phyloP scores from a whole-genome alignment of 805 yeast species.

The Isabelozyma pseudorhagii region DNA sequence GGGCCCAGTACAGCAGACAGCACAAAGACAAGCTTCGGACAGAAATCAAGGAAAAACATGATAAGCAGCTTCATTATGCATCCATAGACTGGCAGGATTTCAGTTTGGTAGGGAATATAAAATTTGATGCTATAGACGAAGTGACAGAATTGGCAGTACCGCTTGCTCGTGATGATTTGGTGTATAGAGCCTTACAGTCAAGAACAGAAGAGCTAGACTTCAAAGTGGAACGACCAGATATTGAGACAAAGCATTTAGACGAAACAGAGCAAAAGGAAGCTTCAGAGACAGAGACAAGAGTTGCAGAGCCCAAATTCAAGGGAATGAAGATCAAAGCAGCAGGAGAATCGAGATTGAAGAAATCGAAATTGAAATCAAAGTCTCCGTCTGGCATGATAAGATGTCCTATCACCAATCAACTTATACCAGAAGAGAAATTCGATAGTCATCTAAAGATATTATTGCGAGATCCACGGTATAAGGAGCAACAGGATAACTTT shows the following conservation, averaged over 20 bases:
- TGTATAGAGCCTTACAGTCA: constrained; percentile 58
- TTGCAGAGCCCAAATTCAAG: constrained; percentile 15
- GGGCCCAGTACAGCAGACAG: constrained; percentile 54
- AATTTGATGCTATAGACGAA: constrained; percentile 59
- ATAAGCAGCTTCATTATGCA: constrained; percentile 53
- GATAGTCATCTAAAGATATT: constrained; percentile 67
- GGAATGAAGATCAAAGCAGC: constrained; percentile 69
- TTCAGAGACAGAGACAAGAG: constrained; percentile 4
- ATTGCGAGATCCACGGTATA: constrained; percentile 75
- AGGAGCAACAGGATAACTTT: constrained; percentile 62
- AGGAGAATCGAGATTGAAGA: constrained; percentile 61
- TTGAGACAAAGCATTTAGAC: constrained; percentile 4
- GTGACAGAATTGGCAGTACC: constrained; percentile 57
- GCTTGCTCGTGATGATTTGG: constrained; percentile 53
- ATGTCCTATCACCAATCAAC: constrained; percentile 78
- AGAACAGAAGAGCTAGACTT: constrained; percentile 12
- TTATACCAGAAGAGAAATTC: constrained; percentile 67
- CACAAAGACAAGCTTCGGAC: constrained; percentile 26
- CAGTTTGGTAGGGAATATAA: constrained; percentile 63
- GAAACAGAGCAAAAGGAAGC: constrained; percentile 1
- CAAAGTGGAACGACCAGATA: constrained; percentile 10
- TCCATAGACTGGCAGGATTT: constrained; percentile 89
- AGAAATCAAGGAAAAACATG: constrained; percentile 33
- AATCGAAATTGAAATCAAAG: constrained; percentile 1
- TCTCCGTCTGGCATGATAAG: constrained; percentile 39